phyloP scores from a whole-genome alignment of 2,329 filamentous ascomycete genomes.

The Colletotrichum tropicale region DNA sequence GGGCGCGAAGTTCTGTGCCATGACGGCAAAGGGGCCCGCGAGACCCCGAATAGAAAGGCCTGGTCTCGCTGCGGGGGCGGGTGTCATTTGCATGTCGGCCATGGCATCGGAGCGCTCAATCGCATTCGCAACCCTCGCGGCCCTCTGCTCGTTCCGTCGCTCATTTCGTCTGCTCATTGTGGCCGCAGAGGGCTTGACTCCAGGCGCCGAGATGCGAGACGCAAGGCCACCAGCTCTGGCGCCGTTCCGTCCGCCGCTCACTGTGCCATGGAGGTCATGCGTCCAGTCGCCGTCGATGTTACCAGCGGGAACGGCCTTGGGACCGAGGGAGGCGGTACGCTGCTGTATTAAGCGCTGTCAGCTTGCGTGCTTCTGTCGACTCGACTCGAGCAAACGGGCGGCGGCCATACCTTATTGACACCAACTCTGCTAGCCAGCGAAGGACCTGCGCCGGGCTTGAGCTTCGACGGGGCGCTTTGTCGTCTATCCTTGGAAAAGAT shows the following conservation, averaged over 20 bases:
- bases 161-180: conserved; percentile 23
- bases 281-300: conserved; percentile 74
- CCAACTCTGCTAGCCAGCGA: conserved; percentile 75
- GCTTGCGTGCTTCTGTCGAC: conserved; percentile 21
- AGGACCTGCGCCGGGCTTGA: conserved; percentile 51
- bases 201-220: conserved; percentile 48
- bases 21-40: conserved; percentile 72
- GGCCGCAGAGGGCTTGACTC: conserved; percentile 29
- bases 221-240: conserved; percentile 41
- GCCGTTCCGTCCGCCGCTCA: conserved; percentile 33
- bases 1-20: conserved; percentile 82
- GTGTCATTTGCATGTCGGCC: conserved; percentile 28
- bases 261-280: conserved; percentile 67
- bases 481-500: conserved; percentile 70
- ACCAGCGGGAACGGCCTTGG: conserved; percentile 45
- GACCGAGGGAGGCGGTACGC: conserved; percentile 31
- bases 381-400: not conserved
- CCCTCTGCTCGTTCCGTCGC: conserved; percentile 34
- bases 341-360: conserved; percentile 19
- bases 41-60: conserved; percentile 77
- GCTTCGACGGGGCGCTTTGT: conserved; percentile 57
- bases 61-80: conserved; percentile 23
- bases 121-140: conserved; percentile 49
- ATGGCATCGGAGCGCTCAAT: conserved; percentile 43
- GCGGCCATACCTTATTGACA: conserved; percentile 66